phyloP scores from a whole-genome alignment of 164 flowering plant genomes.

The Hamamelis virginiana region DNA sequence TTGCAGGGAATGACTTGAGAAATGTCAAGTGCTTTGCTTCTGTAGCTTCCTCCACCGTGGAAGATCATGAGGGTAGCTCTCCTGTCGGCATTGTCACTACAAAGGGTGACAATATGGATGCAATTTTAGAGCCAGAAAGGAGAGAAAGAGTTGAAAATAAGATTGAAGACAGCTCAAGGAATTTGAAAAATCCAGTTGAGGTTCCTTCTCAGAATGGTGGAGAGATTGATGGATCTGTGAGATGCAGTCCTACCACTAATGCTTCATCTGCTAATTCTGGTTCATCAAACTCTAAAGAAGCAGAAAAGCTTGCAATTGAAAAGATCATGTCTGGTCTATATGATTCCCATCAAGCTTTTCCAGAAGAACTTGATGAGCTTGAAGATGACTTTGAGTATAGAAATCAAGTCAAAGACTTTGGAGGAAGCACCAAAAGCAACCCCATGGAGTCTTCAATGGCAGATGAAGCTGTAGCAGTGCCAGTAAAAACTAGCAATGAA shows the following conservation, averaged over 20 bases:
- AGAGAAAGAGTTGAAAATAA: conserved; percentile 20
- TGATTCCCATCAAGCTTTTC: conserved; percentile 27
- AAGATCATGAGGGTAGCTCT: conserved; percentile 14
- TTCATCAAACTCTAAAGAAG: conserved; percentile 38
- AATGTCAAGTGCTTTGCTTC: conserved; percentile 12
- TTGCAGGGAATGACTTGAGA: conserved; percentile 12
- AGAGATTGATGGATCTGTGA: conserved; percentile 17
- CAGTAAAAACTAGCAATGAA: conserved; percentile 17
- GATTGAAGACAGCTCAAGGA: conserved; percentile 12
- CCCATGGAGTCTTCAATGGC: conserved; percentile 16
- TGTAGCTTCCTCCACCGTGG: conserved; percentile 10
- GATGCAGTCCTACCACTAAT: conserved; percentile 5
- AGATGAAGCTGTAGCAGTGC: conserved; percentile 13
- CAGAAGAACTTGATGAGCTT: conserved; percentile 59
- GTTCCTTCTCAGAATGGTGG: conserved; percentile 17
- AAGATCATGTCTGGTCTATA: conserved; percentile 39
- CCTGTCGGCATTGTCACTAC: conserved; percentile 7
- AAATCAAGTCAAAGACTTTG: conserved; percentile 25
- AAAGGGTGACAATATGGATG: conserved; percentile 13
- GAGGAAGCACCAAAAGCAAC: conserved; percentile 15
- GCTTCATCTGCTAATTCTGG: conserved; percentile 12
- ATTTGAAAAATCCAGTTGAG: conserved; percentile 5
- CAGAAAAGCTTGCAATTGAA: conserved; percentile 49
- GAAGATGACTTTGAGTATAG: conserved; percentile 41
- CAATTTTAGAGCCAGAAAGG: conserved; percentile 7